Percentiles rank a stretch among this genome's conserved stretches.
Conservation (phyloP, 495 filamentous ascomycete species). For the Talaromyces stipitatus region DNA sequence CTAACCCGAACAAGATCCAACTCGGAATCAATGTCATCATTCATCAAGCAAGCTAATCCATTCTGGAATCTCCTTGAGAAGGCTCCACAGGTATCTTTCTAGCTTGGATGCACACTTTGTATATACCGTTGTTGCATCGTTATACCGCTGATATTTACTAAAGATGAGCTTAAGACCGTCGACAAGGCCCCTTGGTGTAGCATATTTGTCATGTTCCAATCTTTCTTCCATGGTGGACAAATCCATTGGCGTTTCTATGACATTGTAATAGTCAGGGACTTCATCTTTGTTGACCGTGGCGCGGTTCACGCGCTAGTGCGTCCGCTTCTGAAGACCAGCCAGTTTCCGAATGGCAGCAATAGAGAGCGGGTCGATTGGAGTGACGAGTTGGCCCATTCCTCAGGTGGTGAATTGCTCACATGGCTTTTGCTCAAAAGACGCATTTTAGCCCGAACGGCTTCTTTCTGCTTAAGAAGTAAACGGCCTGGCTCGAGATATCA, state of each 20-base stretch:
- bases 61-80: constrained; percentile 89
- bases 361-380: constrained; percentile 70
- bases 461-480: constrained; percentile 96
- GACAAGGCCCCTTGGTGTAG: constrained; percentile 86
- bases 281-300: constrained; percentile 95
- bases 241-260: constrained; percentile 98
- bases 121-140: constrained; percentile 91
- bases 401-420: constrained; percentile 75
- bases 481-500: constrained; percentile 90
- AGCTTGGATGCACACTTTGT: constrained; percentile 92
- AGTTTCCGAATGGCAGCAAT: constrained; percentile 78
- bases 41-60: too few species aligned
- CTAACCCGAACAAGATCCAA: too few species aligned
- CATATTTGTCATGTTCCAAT: constrained; percentile 88
- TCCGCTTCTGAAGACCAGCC: constrained; percentile 98
- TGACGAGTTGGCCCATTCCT: constrained; percentile 68
- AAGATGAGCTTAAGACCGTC: constrained; percentile 86
- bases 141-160: constrained; percentile 91
- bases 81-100: constrained; percentile 94
- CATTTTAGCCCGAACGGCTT: constrained; percentile 88
- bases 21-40: too few species aligned
- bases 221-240: constrained; percentile 92
- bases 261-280: constrained; percentile 94
- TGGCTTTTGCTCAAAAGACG: constrained; percentile 83
- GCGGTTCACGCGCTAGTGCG: constrained; percentile 86